These are phyloP conservation scores for Elsinoe fawcettii DNA, from an alignment of 2,329 filamentous ascomycete species.

Conservation along the genomic window DNA sequence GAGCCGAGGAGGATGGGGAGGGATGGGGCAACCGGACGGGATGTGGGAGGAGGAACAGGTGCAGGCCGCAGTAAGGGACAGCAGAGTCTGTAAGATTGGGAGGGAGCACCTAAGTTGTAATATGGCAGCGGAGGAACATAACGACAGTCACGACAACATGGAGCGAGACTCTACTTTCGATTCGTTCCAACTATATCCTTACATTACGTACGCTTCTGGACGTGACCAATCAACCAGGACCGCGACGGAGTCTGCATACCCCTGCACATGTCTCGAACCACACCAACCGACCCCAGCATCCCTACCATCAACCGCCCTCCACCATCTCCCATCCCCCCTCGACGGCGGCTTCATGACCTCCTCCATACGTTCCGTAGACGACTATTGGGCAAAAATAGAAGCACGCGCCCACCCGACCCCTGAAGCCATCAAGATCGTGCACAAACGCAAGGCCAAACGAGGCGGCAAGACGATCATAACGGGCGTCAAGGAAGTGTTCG, in stretches of 20 bases:
- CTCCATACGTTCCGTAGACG: slow-evolving; percentile 1
- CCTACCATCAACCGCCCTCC: background rate
- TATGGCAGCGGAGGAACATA: background rate
- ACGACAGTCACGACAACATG: background rate
- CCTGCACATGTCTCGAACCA: background rate
- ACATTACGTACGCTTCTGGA: background rate
- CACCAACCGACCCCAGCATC: background rate
- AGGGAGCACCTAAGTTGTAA: no score
- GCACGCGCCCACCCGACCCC: background rate
- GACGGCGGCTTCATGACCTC: slow-evolving; percentile 13
- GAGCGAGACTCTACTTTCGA: background rate
- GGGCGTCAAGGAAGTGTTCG: slow-evolving; percentile 5
- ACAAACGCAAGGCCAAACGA: slow-evolving; percentile 7
- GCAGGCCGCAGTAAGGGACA: no score
- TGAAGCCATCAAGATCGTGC: background rate
- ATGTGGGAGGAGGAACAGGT: background rate
- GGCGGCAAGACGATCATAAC: background rate
- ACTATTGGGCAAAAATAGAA: slow-evolving; percentile 3
- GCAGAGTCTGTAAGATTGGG: no score
- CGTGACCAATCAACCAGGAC: background rate
- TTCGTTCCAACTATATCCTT: background rate
- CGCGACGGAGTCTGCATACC: background rate
- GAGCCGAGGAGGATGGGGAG: background rate
- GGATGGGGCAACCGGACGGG: background rate
- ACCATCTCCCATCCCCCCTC: background rate